Evolutionary conservation across 495 filamentous ascomycete genomes (phyloP).

Genomic region (Penicillium silybi): DNA sequence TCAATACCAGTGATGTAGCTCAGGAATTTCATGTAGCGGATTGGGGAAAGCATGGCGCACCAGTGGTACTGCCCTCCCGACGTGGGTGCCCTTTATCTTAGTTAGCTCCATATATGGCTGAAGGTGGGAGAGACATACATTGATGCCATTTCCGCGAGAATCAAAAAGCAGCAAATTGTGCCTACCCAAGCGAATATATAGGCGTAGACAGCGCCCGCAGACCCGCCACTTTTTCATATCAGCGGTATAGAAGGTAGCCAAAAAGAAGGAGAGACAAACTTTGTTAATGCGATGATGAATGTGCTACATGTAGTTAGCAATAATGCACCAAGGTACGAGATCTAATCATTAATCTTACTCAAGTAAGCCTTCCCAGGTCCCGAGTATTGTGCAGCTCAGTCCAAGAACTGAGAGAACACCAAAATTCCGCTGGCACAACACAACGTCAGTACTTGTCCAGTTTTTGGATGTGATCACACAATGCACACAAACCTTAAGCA

Average conservation of each 20-base stretch:
- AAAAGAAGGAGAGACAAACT: constrained; percentile 6
- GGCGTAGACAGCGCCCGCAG: constrained; percentile 47
- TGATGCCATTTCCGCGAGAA: constrained; percentile 45
- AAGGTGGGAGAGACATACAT: constrained; percentile 21
- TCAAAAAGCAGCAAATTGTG: constrained; percentile 33
- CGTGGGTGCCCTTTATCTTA: constrained; percentile 29
- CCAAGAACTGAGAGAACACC: constrained; percentile 34
- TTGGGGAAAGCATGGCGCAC: constrained; percentile 39
- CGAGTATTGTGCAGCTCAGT: constrained; percentile 34
- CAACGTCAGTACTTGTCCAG: not conserved
- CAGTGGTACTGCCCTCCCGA: constrained; percentile 46
- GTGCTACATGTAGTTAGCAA: constrained; percentile 9
- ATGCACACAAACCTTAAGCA: not conserved
- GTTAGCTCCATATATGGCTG: too few species aligned
- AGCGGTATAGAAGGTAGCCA: not conserved
- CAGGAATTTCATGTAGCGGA: constrained; percentile 30
- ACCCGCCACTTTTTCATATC: constrained; percentile 34
- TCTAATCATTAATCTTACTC: not conserved
- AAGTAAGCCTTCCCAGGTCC: constrained; percentile 33
- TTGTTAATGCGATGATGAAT: constrained; percentile 17
- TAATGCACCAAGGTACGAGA: too few species aligned
- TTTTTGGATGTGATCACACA: too few species aligned
- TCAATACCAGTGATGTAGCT: constrained; percentile 31
- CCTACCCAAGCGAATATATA: constrained; percentile 50
- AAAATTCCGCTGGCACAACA: constrained; percentile 21